Base-by-base conservation (phyloP, 257 asterid species). In the Solanum chilense region DNA sequence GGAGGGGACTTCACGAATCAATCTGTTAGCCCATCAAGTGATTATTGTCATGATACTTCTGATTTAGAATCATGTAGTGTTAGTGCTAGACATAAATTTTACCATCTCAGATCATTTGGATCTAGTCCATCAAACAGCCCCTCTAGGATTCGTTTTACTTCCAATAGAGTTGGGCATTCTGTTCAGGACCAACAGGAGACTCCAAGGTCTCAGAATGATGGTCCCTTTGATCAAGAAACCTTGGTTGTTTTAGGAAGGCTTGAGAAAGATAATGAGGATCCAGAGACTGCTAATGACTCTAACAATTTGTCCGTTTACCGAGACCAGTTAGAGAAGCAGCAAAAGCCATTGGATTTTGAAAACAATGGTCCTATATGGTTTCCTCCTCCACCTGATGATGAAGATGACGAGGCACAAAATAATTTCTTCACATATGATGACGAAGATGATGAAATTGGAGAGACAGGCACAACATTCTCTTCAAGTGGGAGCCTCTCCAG, bases 51-150 rank as follows among this genome's bases (percentile, higher is more conserved):
- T 68, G 95, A 94, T 89, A 90, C 90, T 90, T 93, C 98, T 86
- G 96, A 94, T 88, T 86, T 95, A 89, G 98, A 95, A 91, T 93
- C 94, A 62, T 88, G 93, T 94, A 94, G 98, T 92, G 85, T 91
- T 92, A 95, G 96, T 89, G 87, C 91, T 89, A 93, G 95, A 89
- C 94, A 90, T 88, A 98, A 89, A 87, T 90, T 89, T 93, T 93
- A 91, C 90, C 92, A 86, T 91, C 89, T 89, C 82, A 90, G 87
- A 91, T 95, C 98, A 86, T 90, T 91, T 88, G 98, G 91, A 93
- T 93, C 97, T 88, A 92, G 96, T 92, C 98, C 95, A 90, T 93
- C 93, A 45, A 94, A 91, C 90, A 94, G 97, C 94, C 97, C 99
- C 90, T 93, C 97, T 88, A 89, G 95, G 92, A 89, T 91, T 89